Percentiles rank a stretch among this genome's conserved stretches.
These are phyloP conservation scores for Ilyonectria mors-panacis DNA, from an alignment of 2,329 filamentous ascomycete species.

Conservation along the genomic window DNA sequence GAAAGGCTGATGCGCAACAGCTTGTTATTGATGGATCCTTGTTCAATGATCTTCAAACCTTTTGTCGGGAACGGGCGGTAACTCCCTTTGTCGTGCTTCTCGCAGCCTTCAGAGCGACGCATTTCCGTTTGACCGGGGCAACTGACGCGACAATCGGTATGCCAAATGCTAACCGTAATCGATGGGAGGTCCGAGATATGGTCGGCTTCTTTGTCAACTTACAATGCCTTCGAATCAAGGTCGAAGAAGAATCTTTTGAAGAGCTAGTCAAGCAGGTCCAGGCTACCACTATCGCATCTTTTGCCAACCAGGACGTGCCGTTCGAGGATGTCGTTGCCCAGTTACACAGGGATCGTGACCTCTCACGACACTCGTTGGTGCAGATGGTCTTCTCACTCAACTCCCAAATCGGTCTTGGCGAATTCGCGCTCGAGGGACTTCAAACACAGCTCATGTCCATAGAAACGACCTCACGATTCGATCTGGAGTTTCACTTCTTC, in stretches of 20 bases:
- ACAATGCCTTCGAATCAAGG: constrained; percentile 40
- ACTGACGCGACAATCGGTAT: constrained; percentile 43
- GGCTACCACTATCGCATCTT: constrained; percentile 15
- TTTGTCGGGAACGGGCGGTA: constrained; percentile 25
- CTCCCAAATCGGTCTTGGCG: constrained; percentile 19
- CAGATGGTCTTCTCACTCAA: constrained; percentile 41
- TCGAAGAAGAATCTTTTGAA: constrained; percentile 36
- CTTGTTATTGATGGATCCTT: constrained; percentile 22
- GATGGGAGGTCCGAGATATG: constrained; percentile 34
- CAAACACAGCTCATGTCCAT: constrained; percentile 16
- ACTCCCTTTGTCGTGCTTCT: constrained; percentile 35
- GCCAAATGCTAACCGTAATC: constrained; percentile 33
- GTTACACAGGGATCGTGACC: constrained; percentile 26
- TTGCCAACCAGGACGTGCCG: constrained; percentile 44
- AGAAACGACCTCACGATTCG: constrained; percentile 28
- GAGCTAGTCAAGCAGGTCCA: constrained; percentile 38
- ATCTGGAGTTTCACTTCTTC: constrained; percentile 45
- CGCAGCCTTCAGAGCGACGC: constrained; percentile 42
- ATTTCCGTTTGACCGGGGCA: constrained; percentile 43
- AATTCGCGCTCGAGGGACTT: constrained; percentile 29
- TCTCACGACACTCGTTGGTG: constrained; percentile 34
- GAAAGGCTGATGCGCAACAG: constrained; percentile 17
- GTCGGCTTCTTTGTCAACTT: constrained; percentile 44
- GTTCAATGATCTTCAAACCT: constrained; percentile 21
- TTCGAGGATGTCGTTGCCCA: constrained; percentile 40